phyloP scores from a whole-genome alignment of 2,329 filamentous ascomycete genomes.

The Alternaria burnsii region DNA sequence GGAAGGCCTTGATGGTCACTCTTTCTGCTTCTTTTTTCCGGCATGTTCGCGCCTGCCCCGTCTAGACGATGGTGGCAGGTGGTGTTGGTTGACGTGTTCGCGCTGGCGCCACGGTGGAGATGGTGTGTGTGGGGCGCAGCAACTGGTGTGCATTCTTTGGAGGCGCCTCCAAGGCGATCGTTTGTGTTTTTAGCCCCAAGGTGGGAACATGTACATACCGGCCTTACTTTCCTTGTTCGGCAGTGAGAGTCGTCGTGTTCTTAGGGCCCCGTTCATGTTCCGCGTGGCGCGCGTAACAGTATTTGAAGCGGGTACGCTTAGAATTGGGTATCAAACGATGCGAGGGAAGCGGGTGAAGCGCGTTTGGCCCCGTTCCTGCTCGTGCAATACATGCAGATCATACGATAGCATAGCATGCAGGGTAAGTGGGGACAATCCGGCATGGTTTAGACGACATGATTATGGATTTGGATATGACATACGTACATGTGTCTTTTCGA shows the following conservation, averaged over 20 bases:
- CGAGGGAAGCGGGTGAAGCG: not conserved
- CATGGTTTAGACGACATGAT: no score
- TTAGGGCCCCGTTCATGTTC: not conserved
- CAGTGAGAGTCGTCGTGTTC: not conserved
- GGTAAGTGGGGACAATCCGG: no score
- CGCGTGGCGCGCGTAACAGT: not conserved
- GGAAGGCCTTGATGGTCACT: not conserved
- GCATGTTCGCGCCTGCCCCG: conserved; percentile 1
- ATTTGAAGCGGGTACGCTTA: not conserved
- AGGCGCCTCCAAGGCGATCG: not conserved
- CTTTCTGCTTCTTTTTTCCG: not conserved
- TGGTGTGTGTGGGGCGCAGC: conserved; percentile 14
- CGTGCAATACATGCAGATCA: no score
- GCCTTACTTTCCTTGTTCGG: no score
- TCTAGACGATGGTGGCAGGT: not conserved
- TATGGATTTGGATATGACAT: no score
- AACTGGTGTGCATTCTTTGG: not conserved
- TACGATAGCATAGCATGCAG: no score
- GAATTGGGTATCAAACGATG: not conserved
- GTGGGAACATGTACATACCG: no score
- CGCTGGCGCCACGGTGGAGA: conserved; percentile 4
- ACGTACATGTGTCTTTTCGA: no score
- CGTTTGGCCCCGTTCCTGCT: not conserved
- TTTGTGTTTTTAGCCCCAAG: no score
- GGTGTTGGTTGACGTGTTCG: conserved; percentile 3